Evolutionary conservation across 140 eudicot species (phyloP), one percentile per base, ranked within the genome.

Genomic region (Flaveria floridana): DNA sequence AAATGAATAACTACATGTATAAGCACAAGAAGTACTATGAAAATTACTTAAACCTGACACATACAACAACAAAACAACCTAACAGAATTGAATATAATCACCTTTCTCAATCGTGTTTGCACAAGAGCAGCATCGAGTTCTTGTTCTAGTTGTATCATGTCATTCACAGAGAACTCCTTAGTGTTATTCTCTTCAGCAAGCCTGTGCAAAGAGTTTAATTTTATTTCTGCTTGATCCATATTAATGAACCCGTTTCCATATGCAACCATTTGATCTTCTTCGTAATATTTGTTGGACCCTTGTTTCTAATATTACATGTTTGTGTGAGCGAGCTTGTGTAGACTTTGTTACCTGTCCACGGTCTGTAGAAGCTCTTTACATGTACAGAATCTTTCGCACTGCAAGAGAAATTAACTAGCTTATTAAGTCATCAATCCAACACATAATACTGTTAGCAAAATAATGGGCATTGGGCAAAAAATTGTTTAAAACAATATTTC

Each of bases 81-180:
- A n/a, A 26, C 48, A 19, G 41, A 10, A 47, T 51, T 3, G 47
- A 74, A 74, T 47, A 64, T n/a, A 80, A 16, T 23, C 25, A 23
- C 25, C 25, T 23, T 23, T 23, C 25, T 23, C 25, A 23, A 23
- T 23, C 25, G 25, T 20, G 73, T 80, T 68, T 80, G 84, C 62
- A 50, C 39, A 55, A 80, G 79, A 9, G 80, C 77, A 58, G 64
- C 25, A 69, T 16, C 72, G 50, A 80, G 84, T 68, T 80, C 80
- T 75, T 46, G 56, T 75, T 80, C 84, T 20, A 80, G 75, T 26
- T 74, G 73, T 16, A 42, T 48, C 80, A 68, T 63, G 73, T 80
- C 77, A 28, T 41, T 50, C 80, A 68, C 67, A 11, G 68, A 56
- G 26, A 65, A 39, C 51, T 39, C 53, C 44, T 47, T 73, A 18